These are phyloP conservation scores for Colletotrichum musicola DNA, from an alignment of 2,329 filamentous ascomycete genomes.

Conservation along the genomic window DNA sequence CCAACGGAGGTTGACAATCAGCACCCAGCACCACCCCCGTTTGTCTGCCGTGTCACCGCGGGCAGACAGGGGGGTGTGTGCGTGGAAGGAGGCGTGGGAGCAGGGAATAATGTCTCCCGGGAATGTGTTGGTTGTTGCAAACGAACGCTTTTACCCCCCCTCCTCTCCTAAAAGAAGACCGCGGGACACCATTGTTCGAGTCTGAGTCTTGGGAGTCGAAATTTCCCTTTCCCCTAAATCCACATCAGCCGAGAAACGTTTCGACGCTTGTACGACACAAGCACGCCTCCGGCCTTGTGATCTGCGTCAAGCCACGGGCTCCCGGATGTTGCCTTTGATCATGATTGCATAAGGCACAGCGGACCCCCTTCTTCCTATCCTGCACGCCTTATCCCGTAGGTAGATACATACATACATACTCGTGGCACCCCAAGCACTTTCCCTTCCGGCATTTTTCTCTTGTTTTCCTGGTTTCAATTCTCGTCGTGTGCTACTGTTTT, in stretches of 20 bases:
- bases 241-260: constrained; percentile 14
- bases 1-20: too few relatives aligned
- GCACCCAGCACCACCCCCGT: too few relatives aligned
- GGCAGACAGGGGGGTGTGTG: too few relatives aligned
- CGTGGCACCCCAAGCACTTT: too few relatives aligned
- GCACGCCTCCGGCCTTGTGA: constrained; percentile 16
- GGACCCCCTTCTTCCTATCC: not conserved
- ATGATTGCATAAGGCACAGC: constrained; percentile 19
- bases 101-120: too few relatives aligned
- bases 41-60: too few relatives aligned
- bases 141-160: too few relatives aligned
- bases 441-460: not conserved
- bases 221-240: too few relatives aligned
- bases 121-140: too few relatives aligned
- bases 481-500: not conserved
- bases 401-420: not conserved
- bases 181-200: not conserved
- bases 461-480: not conserved
- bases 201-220: not conserved
- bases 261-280: constrained; percentile 15
- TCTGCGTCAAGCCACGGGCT: constrained; percentile 2
- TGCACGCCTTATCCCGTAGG: not conserved
- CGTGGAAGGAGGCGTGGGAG: too few relatives aligned
- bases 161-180: too few relatives aligned
- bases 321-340: constrained; percentile 8